Base-by-base conservation (phyloP, 148 eudicot genomes). In the Rhododendron williamsianum region DNA sequence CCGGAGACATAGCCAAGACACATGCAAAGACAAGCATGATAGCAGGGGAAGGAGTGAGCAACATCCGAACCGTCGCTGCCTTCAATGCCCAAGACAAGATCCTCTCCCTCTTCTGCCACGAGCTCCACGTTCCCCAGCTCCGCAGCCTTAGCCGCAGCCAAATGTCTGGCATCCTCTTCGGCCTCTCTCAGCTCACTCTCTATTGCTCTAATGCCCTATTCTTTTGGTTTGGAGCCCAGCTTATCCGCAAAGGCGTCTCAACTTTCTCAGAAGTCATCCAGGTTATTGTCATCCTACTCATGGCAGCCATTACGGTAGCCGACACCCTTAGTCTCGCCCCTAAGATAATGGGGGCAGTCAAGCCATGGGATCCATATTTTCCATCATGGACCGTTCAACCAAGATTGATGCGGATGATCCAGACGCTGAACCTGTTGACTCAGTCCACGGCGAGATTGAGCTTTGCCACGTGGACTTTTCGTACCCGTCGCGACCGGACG, bases 291-390 rank as follows among this genome's bases (percentile, higher is more conserved):
- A 98, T 97, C 60, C 86, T 97, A 0, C 95, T 97, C 82, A 95
- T 97, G 78, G 95, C 99, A 0, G 99, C 99, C 71, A 92, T 92
- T 56, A 94, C 99, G 0, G 98, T 97, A 0, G 99, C 99, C 1
- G 99, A 97, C 79, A 97, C 99, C 0, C 98, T 97, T 18, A 94
- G 99, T 87, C 93, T 97, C 8, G 99, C 99, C 5, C 99, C 99
- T 0, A 98, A 94, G 90, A 97, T 97, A 81, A 92, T 97, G 58
- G 99, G 63, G 99, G 99, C 2, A 98, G 98, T 38, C 98, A 94
- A 77, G 94, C 99, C 1, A 96, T 97, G 1, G 99, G 93, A 1
- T 95, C 98, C 0, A 96, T 95, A 4, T 97, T 97, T 67, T 92
- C 98, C 4, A 87, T 97, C 85, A 90, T 97, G 16, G 98, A 97